Percentiles rank a stretch among this genome's conserved stretches.
These are phyloP conservation scores for Ambrosia hybrid DNA, from an alignment of 140 eudicot genomes.

Conservation along the genomic window DNA sequence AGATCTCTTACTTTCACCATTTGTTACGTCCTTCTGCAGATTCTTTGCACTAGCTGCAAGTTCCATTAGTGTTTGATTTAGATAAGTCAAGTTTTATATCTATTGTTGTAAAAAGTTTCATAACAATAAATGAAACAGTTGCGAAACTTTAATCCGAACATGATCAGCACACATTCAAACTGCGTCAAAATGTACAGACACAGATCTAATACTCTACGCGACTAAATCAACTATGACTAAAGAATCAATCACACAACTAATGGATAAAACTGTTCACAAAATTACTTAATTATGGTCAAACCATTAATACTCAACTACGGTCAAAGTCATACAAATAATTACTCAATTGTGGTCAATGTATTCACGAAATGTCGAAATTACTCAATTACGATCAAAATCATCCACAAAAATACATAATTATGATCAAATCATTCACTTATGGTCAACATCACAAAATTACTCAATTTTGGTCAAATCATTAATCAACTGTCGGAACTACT, in stretches of 20 bases:
- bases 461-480: neutral
- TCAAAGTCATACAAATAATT: neutral
- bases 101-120: too few relatives aligned
- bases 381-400: neutral
- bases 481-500: neutral
- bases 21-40: slow-evolving; percentile 40
- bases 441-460: neutral
- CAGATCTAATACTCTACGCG: slow-evolving; percentile 17
- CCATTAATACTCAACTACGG: neutral
- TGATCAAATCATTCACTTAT: neutral
- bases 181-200: neutral
- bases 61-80: neutral
- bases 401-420: neutral
- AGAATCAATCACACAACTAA: neutral
- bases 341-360: neutral
- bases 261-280: neutral
- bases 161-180: neutral
- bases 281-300: too few relatives aligned
- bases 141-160: neutral
- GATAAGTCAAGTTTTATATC: slow-evolving; percentile 4
- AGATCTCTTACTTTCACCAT: slow-evolving; percentile 32
- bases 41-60: slow-evolving; percentile 51
- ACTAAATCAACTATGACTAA: slow-evolving; percentile 8
- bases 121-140: neutral
- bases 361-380: too few relatives aligned